Evolutionary conservation across 2,329 filamentous ascomycete genomes (phyloP).

Genomic region (Paramyrothecium sp.): DNA sequence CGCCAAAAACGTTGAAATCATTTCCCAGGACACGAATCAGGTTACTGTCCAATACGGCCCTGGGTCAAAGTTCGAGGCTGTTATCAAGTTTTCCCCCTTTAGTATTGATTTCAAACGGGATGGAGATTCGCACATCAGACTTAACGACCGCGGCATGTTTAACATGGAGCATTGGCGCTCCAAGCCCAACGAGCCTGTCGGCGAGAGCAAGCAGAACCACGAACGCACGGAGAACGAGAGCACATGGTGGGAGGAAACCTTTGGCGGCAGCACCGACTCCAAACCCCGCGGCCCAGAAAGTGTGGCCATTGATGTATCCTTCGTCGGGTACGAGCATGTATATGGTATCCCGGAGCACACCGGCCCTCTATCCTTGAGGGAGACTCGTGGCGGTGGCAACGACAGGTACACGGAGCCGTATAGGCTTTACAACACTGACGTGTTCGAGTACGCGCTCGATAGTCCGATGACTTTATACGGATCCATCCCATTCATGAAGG

Average conservation of each 20-base stretch:
- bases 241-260: slow-evolving; percentile 97
- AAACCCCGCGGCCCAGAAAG: slow-evolving; percentile 94
- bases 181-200: slow-evolving; percentile 63
- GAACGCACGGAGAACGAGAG: slow-evolving; percentile 69
- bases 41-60: slow-evolving; percentile 80
- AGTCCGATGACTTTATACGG: slow-evolving; percentile 99
- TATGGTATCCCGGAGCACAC: slow-evolving; percentile 94
- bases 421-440: slow-evolving; percentile 91
- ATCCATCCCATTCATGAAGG: slow-evolving; percentile 97
- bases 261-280: slow-evolving; percentile 91
- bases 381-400: slow-evolving; percentile 78
- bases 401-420: slow-evolving; percentile 88
- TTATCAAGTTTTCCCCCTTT: slow-evolving; percentile 82
- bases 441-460: slow-evolving; percentile 96
- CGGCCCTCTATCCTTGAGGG: slow-evolving; percentile 80
- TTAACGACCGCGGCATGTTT: slow-evolving; percentile 87
- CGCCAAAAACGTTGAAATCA: slow-evolving; percentile 70
- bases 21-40: slow-evolving; percentile 62
- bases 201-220: slow-evolving; percentile 33
- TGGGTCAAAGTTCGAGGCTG: slow-evolving; percentile 71
- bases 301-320: slow-evolving; percentile 85
- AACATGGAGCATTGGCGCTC: slow-evolving; percentile 95
- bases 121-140: slow-evolving; percentile 75
- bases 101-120: slow-evolving; percentile 83
- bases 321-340: slow-evolving; percentile 87